Percentiles rank a stretch among this genome's conserved stretches.
phyloP scores from a whole-genome alignment of 306 rosid species.

The Inga leiocalycina region DNA sequence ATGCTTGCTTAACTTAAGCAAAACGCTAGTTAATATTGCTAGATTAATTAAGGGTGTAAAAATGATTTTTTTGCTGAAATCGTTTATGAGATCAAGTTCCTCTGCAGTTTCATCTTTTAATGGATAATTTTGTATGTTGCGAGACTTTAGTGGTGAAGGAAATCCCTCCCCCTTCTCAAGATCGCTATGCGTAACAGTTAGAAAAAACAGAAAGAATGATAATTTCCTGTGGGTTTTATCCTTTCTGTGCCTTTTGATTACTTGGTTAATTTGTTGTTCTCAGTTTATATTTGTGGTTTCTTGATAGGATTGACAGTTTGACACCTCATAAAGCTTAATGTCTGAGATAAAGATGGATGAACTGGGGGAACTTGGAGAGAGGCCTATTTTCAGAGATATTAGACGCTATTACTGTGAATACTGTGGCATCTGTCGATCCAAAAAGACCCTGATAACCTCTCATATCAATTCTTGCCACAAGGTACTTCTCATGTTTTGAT shows the following conservation, averaged over 20 bases:
- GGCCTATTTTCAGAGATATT: constrained; percentile 51
- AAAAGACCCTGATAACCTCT: constrained; percentile 58
- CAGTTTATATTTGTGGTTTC: neutral
- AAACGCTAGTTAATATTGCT: neutral
- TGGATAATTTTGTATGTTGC: neutral
- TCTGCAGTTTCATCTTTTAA: neutral
- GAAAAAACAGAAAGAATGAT: neutral
- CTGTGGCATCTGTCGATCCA: constrained; percentile 75
- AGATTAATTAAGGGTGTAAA: neutral
- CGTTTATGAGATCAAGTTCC: neutral
- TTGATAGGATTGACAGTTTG: neutral
- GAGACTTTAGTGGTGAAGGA: neutral
- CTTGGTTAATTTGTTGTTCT: neutral
- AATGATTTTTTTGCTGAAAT: neutral
- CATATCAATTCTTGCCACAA: constrained; percentile 67
- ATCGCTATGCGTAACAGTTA: neutral
- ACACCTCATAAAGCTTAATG: neutral
- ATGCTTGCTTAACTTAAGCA: neutral
- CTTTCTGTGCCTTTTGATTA: neutral
- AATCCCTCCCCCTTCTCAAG: no score
- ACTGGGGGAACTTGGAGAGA: constrained; percentile 33
- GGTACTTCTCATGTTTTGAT: constrained; percentile 38
- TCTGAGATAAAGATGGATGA: constrained; percentile 38
- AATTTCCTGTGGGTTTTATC: neutral
- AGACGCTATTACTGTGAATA: constrained; percentile 62